Conservation (phyloP, 75 land plant species). For the Isoetes taiwanensis region DNA sequence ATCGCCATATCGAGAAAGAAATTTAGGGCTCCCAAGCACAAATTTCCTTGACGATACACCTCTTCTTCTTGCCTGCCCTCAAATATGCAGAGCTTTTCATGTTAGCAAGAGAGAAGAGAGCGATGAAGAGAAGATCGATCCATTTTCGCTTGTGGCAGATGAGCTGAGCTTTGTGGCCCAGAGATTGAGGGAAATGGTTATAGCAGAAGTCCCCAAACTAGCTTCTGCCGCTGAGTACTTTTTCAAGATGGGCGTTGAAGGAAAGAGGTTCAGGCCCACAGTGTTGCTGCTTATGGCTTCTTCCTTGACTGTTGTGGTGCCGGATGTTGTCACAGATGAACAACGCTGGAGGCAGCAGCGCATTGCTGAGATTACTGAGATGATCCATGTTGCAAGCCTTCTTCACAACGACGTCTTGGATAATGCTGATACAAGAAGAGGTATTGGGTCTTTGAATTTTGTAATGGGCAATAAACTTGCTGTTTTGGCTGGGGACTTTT, state of each 20-base stretch:
- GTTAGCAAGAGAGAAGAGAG: too few relatives aligned
- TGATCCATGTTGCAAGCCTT: conserved; percentile 98
- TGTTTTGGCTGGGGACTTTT: conserved; percentile 90
- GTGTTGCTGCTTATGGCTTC: conserved; percentile 88
- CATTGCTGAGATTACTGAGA: conserved; percentile 90
- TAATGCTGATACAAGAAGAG: conserved; percentile 82
- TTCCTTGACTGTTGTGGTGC: conserved; percentile 42
- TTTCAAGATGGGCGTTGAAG: conserved; percentile 83
- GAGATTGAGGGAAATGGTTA: conserved; percentile 57
- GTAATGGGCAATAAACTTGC: conserved; percentile 94
- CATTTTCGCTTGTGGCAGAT: conserved; percentile 84
- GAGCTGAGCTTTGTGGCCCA: conserved; percentile 49
- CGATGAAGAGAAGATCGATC: conserved; percentile 66
- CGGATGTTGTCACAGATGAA: conserved; percentile 28
- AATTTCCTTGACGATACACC: too few relatives aligned
- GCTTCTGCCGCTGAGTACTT: conserved; percentile 92
- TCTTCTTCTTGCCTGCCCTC: too few relatives aligned
- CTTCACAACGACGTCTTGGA: conserved; percentile 97
- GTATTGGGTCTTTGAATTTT: conserved; percentile 79
- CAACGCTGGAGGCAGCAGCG: conserved; percentile 62
- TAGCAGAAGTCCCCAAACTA: conserved; percentile 78
- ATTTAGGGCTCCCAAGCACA: too few relatives aligned
- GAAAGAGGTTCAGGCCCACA: conserved; percentile 91
- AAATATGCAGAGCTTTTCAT: too few relatives aligned
- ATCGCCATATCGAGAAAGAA: too few relatives aligned